Evolutionary conservation across 2,329 filamentous ascomycete species (phyloP).

Genomic region (Fusarium buharicum): DNA sequence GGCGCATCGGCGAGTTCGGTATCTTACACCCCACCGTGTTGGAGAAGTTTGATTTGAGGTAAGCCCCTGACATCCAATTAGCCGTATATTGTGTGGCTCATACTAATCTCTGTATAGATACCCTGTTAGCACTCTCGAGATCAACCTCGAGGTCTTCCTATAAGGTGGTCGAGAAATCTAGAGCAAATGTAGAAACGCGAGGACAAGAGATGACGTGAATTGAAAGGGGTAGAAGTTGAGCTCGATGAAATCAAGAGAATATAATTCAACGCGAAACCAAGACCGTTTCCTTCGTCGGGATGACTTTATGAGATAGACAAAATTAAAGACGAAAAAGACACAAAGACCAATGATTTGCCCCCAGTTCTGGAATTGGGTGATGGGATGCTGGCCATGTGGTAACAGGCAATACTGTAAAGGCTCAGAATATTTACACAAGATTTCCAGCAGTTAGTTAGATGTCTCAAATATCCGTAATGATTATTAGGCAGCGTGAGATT

Average conservation of each 20-base stretch:
- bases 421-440: too few relatives aligned
- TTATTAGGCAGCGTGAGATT: too few relatives aligned
- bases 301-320: constrained; percentile 45
- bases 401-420: too few relatives aligned
- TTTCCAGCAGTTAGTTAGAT: too few relatives aligned
- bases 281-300: constrained; percentile 33
- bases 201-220: constrained; percentile 13
- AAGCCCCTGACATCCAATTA: constrained; percentile 46
- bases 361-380: not conserved
- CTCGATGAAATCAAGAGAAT: constrained; percentile 32
- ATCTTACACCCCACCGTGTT: constrained; percentile 93
- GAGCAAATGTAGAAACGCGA: constrained; percentile 26
- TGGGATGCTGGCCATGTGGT: not conserved
- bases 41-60: constrained; percentile 92
- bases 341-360: constrained; percentile 10
- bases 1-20: constrained; percentile 87
- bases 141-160: constrained; percentile 94
- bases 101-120: constrained; percentile 63
- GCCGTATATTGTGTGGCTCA: not conserved
- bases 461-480: too few relatives aligned
- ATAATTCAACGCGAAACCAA: constrained; percentile 33
- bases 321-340: constrained; percentile 34
- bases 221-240: constrained; percentile 4
- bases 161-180: constrained; percentile 54
- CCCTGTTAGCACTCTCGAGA: constrained; percentile 91